A percentile compares a stretch with the other conserved stretches of the same genome.
Conservation (phyloP, 129 eudicot genomes). For the Sambucus nigra region DNA sequence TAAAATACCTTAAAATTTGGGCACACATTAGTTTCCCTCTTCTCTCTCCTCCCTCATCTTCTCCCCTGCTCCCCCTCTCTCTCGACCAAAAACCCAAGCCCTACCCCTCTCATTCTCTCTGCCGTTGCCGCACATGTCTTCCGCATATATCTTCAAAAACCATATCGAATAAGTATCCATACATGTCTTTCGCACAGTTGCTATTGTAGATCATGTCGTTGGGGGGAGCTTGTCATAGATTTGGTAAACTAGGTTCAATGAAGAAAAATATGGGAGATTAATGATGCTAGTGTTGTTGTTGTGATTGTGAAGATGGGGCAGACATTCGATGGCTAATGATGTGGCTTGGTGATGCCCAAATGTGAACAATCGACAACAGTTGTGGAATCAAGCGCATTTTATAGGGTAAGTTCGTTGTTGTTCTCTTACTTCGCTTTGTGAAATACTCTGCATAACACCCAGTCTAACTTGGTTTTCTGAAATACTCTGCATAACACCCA, state of each 20-base stretch:
- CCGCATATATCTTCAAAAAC: conserved; percentile 31
- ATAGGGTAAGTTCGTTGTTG: conserved; percentile 24
- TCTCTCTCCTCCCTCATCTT: too few relatives aligned
- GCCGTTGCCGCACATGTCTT: too few relatives aligned
- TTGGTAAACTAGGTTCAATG: conserved; percentile 29
- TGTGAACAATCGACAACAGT: conserved; percentile 19
- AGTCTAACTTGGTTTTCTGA: conserved; percentile 65
- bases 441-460: conserved; percentile 85
- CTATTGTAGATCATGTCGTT: not conserved
- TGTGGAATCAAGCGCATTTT: conserved; percentile 17
- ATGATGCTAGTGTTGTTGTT: conserved; percentile 23
- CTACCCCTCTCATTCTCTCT: too few relatives aligned
- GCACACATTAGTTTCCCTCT: too few relatives aligned
- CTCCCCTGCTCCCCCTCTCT: too few relatives aligned
- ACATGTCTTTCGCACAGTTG: conserved; percentile 28
- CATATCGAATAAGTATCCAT: conserved; percentile 45
- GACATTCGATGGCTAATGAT: conserved; percentile 12
- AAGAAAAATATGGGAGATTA: conserved; percentile 9
- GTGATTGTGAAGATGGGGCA: conserved; percentile 11
- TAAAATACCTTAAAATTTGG: too few relatives aligned
- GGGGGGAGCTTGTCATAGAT: conserved; percentile 7
- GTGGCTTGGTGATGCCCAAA: conserved; percentile 22
- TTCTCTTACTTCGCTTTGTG: conserved; percentile 63
- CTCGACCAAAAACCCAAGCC: too few relatives aligned
- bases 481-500: conserved; percentile 95